Evolutionary conservation across 208 protist genomes (phyloP).

Genomic region (Acanthamoeba royreba): DNA sequence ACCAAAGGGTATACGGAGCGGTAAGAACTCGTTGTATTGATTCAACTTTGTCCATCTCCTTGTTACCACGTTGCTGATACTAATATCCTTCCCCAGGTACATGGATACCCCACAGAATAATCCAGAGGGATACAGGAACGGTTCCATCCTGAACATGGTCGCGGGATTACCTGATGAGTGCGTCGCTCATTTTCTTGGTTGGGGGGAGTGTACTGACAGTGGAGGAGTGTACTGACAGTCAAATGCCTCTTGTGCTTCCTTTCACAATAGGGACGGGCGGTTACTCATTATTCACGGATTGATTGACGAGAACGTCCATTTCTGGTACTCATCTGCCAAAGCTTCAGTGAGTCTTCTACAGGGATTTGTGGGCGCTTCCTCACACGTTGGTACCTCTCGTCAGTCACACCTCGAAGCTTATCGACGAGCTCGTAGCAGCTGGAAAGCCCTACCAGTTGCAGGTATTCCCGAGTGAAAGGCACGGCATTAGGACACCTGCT

Average conservation of each 20-base stretch:
- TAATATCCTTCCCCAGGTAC: too few relatives aligned
- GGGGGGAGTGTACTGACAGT: not conserved
- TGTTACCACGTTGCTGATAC: too few relatives aligned
- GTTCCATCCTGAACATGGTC: constrained; percentile 28
- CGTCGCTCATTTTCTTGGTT: not conserved
- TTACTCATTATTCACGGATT: constrained; percentile 63
- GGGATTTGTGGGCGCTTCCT: not conserved
- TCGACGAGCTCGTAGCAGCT: not conserved
- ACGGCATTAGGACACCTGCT: constrained; percentile 29
- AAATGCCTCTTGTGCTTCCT: not conserved
- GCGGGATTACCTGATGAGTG: constrained; percentile 50
- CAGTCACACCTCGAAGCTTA: constrained; percentile 37
- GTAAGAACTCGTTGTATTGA: too few relatives aligned
- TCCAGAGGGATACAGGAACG: constrained; percentile 35
- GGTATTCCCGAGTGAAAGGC: constrained; percentile 60
- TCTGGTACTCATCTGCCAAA: constrained; percentile 23
- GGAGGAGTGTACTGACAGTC: not conserved
- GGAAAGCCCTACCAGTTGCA: constrained; percentile 63
- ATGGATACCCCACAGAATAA: constrained; percentile 60
- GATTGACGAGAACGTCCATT: constrained; percentile 72
- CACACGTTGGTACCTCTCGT: not conserved
- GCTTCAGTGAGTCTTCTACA: not conserved
- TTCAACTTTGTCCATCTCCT: too few relatives aligned
- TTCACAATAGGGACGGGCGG: not conserved
- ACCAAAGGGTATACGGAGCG: too few relatives aligned